These are phyloP conservation scores for Trichophyton simii DNA, from an alignment of 2,329 filamentous ascomycete species.

Conservation along the genomic window DNA sequence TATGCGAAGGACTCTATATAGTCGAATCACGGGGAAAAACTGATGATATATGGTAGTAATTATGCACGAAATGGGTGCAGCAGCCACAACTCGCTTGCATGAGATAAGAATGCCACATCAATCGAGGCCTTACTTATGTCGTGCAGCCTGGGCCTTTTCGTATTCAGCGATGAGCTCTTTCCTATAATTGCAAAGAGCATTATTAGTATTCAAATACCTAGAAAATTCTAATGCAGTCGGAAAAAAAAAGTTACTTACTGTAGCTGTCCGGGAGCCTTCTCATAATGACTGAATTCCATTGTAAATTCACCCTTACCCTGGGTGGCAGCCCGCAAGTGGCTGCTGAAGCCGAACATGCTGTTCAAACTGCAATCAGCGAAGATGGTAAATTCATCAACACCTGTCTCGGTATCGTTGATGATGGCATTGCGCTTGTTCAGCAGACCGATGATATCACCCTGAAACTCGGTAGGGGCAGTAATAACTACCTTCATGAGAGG, in stretches of 20 bases:
- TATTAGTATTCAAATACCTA: neutral
- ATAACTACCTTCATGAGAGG: conserved; percentile 98
- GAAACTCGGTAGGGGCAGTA: conserved; percentile 91
- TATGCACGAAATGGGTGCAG: neutral
- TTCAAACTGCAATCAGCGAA: conserved; percentile 87
- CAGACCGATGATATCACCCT: conserved; percentile 85
- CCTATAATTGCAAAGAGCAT: conserved; percentile 18
- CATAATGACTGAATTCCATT: conserved; percentile 98
- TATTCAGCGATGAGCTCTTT: conserved; percentile 57
- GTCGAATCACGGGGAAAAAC: neutral
- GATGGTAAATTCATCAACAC: conserved; percentile 84
- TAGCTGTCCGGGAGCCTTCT: conserved; percentile 70
- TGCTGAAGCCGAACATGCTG: conserved; percentile 95
- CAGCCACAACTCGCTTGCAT: neutral
- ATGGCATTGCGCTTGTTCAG: conserved; percentile 94
- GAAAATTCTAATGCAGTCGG: neutral
- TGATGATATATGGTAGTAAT: neutral
- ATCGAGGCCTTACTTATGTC: conserved; percentile 46
- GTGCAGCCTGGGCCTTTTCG: conserved; percentile 53
- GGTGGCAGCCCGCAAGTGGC: conserved; percentile 78
- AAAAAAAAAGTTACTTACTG: conserved; percentile 52
- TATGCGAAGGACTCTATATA: conserved; percentile 12
- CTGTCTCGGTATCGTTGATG: conserved; percentile 91
- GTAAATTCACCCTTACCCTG: conserved; percentile 97
- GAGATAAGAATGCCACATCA: neutral